Conservation (phyloP, 2,329 filamentous ascomycete genomes). For the Fusarium praegraminearum region DNA sequence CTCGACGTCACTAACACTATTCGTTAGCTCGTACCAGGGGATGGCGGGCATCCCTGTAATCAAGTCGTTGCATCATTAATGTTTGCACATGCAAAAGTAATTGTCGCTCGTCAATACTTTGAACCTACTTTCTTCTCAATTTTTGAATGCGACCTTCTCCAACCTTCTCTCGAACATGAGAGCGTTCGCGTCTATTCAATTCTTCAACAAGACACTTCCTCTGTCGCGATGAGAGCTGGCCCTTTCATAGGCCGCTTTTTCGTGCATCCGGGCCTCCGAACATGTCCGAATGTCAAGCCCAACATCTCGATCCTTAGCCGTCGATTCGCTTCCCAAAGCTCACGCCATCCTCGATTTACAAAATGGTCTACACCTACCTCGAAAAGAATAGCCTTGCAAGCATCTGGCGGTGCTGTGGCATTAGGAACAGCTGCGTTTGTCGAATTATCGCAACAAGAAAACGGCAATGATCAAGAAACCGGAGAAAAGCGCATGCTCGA, state of each 20-base stretch:
- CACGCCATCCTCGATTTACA: constrained; percentile 42
- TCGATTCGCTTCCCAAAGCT: constrained; percentile 45
- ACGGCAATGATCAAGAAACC: constrained; percentile 67
- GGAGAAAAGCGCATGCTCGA: constrained; percentile 89
- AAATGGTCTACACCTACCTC: constrained; percentile 43
- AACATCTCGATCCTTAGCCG: constrained; percentile 33
- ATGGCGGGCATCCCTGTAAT: constrained; percentile 39
- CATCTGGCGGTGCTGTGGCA: constrained; percentile 56
- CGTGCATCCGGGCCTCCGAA: constrained; percentile 54
- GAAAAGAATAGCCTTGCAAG: constrained; percentile 53
- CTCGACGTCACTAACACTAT: constrained; percentile 49
- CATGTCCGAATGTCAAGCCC: constrained; percentile 37
- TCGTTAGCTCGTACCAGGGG: constrained; percentile 19
- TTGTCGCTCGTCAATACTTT: background rate
- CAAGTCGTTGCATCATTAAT: constrained; percentile 38
- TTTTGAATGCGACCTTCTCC: constrained; percentile 27
- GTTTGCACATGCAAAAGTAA: constrained; percentile 36
- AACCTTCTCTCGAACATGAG: constrained; percentile 39
- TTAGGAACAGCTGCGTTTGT: constrained; percentile 70
- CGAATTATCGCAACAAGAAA: constrained; percentile 67
- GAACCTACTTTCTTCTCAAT: background rate
- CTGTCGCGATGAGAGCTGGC: constrained; percentile 60
- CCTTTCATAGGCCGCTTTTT: constrained; percentile 59
- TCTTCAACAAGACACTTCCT: constrained; percentile 23
- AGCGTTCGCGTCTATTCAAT: constrained; percentile 17